phyloP scores from a whole-genome alignment of 2,329 filamentous ascomycete genomes.

The Periconia sp. region DNA sequence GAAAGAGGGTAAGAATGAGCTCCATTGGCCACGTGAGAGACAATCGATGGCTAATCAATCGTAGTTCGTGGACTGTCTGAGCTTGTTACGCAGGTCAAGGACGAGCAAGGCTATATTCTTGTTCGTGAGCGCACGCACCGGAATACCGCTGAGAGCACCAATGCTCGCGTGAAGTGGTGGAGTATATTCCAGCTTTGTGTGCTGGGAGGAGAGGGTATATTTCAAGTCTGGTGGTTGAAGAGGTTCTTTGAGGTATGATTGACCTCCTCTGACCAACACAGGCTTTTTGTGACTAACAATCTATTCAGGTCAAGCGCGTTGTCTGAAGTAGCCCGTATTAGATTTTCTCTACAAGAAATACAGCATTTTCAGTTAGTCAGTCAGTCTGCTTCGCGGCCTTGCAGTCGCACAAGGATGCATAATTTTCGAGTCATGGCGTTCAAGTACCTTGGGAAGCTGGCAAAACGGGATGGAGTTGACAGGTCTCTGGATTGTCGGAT shows the following conservation, averaged over 20 bases:
- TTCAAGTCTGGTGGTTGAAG: slow-evolving; percentile 99
- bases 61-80: slow-evolving; percentile 83
- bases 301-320: slow-evolving; percentile 39
- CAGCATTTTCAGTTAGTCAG: not conserved
- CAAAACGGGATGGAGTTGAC: not conserved
- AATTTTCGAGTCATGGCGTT: slow-evolving; percentile 1
- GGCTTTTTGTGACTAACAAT: slow-evolving; percentile 21
- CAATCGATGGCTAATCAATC: slow-evolving; percentile 19
- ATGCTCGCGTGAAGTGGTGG: slow-evolving; percentile 98
- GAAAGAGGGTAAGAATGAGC: slow-evolving; percentile 71
- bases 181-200: slow-evolving; percentile 94
- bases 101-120: slow-evolving; percentile 97
- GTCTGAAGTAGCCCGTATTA: slow-evolving; percentile 20
- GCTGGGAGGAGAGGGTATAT: slow-evolving; percentile 88
- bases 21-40: too few species aligned
- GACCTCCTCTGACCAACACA: not conserved
- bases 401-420: not conserved
- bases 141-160: slow-evolving; percentile 99
- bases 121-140: slow-evolving; percentile 93
- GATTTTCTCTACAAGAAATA: not conserved
- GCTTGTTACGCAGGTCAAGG: slow-evolving; percentile 88
- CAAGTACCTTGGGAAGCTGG: not conserved
- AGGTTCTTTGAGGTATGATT: slow-evolving; percentile 84
- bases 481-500: not conserved
- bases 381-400: not conserved